Base-by-base conservation (phyloP, 345 rosid species). In the Psidium guajava region DNA sequence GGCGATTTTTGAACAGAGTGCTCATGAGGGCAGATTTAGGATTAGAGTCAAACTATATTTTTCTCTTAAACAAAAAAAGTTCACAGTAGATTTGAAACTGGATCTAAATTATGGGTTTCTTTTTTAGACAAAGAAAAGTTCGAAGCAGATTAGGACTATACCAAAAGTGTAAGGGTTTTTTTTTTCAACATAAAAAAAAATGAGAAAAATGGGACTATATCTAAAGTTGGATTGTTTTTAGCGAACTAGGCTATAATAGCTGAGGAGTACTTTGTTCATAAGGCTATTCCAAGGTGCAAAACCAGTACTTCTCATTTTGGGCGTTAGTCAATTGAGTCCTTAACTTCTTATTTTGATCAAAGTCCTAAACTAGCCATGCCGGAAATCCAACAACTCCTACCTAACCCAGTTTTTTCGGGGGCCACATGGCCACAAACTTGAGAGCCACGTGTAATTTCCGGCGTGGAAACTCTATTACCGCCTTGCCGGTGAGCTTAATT, bases 321-420 rank as follows among this genome's bases (percentile, higher is more conserved):
- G 12, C 6, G 16, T 25, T n/a, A 25, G 27, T 58, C 64, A 58
- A 58, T 58, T n/a, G 64, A 24, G n/a, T 57, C 61, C 61, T 57
- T 25, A 11, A 57, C 15, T 13, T 57, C n/a, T 57, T 58, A 14
- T 25, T n/a, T 14, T 2, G 0, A 6, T n/a, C 16, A n/a, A n/a
- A 58, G 64, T 25, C 32, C 18, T 58, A 25, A n/a, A 0, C 3
- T 27, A 14, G 16, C 15, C 27, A 58, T 58, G 64, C 16, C 12
- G 0, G 64, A 58, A 58, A 58, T 58, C 32, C 32, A 5, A 58
- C 13, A 32, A 7, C 27, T 58, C 32, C 32, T 6, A 58, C 32
- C 8, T 2, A 11, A 58, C 8, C 64, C 32, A 47, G 50, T 47
- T 9, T 10, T n/a, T 58, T 57, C 5, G 4, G 25, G 12, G 25